phyloP scores from a whole-genome alignment of 2,329 filamentous ascomycete genomes.

The Exophiala alcalophila region DNA sequence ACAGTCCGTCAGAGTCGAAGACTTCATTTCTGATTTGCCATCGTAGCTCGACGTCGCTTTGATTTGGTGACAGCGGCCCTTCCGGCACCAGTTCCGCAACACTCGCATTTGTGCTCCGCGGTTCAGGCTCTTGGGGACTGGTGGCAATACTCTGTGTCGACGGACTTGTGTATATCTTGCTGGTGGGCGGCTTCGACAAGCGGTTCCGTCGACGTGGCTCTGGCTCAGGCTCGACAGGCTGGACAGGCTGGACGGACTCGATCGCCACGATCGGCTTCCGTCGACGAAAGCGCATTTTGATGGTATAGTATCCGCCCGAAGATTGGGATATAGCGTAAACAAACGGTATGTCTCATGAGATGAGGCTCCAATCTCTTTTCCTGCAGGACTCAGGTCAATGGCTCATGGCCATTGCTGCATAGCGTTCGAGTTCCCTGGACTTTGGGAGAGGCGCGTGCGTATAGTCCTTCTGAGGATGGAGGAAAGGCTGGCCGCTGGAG shows the following conservation, averaged over 20 bases:
- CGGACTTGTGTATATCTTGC: constrained; percentile 14
- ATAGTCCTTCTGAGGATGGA: too few relatives aligned
- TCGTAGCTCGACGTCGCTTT: constrained; percentile 7
- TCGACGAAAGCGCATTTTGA: constrained; percentile 22
- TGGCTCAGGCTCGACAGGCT: too few relatives aligned
- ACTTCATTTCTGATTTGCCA: constrained; percentile 14
- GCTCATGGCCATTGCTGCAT: too few relatives aligned
- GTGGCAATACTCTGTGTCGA: too few relatives aligned
- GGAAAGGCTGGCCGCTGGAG: too few relatives aligned
- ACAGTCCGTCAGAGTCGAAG: constrained; percentile 5
- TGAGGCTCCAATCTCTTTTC: too few relatives aligned
- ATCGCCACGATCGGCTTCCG: constrained; percentile 17
- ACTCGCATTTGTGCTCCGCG: constrained; percentile 17
- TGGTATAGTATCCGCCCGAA: not conserved
- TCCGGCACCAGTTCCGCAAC: constrained; percentile 8
- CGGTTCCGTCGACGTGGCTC: constrained; percentile 27
- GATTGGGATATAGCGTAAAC: too few relatives aligned
- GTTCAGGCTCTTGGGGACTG: constrained; percentile 14
- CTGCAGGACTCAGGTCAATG: too few relatives aligned
- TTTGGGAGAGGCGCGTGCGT: too few relatives aligned
- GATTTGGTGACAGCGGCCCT: constrained; percentile 14
- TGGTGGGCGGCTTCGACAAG: constrained; percentile 30
- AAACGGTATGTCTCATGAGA: too few relatives aligned
- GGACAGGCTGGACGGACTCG: constrained; percentile 9
- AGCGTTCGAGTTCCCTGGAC: too few relatives aligned